A percentile compares a stretch with the other conserved stretches of the same genome.
phyloP scores from a whole-genome alignment of 2,329 filamentous ascomycete genomes.

The Sporothrix euskadiensis region DNA sequence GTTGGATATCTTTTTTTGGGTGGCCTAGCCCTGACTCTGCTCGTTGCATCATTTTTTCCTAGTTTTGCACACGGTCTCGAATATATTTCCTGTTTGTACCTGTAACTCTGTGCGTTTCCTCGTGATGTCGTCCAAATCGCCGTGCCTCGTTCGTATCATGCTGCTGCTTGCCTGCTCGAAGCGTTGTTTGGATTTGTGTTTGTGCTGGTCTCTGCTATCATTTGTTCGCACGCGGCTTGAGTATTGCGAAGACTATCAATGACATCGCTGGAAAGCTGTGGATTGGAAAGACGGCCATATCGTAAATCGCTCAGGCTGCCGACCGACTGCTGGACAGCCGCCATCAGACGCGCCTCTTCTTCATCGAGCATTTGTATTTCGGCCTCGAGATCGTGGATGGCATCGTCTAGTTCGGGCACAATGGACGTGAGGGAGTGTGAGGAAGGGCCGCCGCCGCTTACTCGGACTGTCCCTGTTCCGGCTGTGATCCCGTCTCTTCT shows the following conservation, averaged over 20 bases:
- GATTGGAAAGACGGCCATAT: slow-evolving; percentile 72
- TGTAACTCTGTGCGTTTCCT: background rate
- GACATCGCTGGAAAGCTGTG: slow-evolving; percentile 64
- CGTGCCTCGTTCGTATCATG: background rate
- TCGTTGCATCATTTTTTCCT: background rate
- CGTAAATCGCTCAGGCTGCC: slow-evolving; percentile 78
- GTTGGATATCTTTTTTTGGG: slow-evolving; percentile 5
- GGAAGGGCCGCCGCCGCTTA: background rate
- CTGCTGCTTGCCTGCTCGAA: background rate
- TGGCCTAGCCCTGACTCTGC: background rate
- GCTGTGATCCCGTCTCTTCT: slow-evolving; percentile 27
- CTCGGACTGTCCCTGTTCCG: no score
- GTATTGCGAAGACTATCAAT: slow-evolving; percentile 65
- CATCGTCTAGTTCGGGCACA: slow-evolving; percentile 67
- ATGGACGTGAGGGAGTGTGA: slow-evolving; percentile 65
- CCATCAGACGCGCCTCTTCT: slow-evolving; percentile 62
- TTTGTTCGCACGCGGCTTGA: slow-evolving; percentile 60
- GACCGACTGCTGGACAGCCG: slow-evolving; percentile 64
- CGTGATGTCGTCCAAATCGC: background rate
- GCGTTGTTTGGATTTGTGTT: background rate
- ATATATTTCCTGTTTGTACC: background rate
- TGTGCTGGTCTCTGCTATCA: background rate
- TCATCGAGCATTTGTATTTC: slow-evolving; percentile 67
- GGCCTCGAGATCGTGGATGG: slow-evolving; percentile 63
- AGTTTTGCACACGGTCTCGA: background rate